These are phyloP conservation scores for Echinochloa phyllopogon DNA, from an alignment of 176 grass and related monocot genomes.

Conservation along the genomic window DNA sequence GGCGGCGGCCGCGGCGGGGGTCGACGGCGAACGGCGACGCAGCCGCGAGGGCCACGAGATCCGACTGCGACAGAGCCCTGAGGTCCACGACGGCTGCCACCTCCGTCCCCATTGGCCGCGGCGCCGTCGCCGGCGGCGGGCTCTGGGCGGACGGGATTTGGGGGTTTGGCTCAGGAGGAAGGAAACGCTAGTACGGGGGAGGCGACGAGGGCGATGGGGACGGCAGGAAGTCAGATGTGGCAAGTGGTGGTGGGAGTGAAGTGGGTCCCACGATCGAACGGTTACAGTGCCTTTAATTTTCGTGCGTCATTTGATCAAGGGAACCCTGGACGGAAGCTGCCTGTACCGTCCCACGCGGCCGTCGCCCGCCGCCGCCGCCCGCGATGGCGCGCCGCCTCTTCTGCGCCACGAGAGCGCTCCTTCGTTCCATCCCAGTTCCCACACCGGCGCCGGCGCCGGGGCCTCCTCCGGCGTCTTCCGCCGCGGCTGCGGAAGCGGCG, in stretches of 20 bases:
- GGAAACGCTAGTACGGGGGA: not conserved
- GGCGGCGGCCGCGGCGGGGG: conserved; percentile 53
- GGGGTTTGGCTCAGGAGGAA: conserved; percentile 37
- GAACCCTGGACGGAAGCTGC: not conserved
- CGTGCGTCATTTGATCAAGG: conserved; percentile 42
- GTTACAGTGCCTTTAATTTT: not conserved
- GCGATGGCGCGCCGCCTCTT: conserved; percentile 58
- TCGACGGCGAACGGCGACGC: conserved; percentile 62
- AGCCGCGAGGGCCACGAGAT: conserved; percentile 57
- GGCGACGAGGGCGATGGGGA: conserved; percentile 24
- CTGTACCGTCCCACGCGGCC: not conserved
- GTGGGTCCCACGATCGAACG: conserved; percentile 41
- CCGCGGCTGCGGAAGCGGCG: conserved; percentile 40
- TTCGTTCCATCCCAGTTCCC: conserved; percentile 21
- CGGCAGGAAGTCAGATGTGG: conserved; percentile 1
- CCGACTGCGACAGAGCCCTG: conserved; percentile 62
- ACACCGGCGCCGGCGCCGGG: not conserved
- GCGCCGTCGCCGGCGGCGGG: conserved; percentile 28
- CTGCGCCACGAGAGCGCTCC: conserved; percentile 51
- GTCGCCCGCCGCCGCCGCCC: not conserved
- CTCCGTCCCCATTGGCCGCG: conserved; percentile 63
- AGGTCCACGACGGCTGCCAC: conserved; percentile 70
- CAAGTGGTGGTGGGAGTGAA: not conserved
- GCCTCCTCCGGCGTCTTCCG: conserved; percentile 1
- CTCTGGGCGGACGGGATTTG: conserved; percentile 41